phyloP scores from a whole-genome alignment of 257 asterid genomes.

The Thymus quinquecostatus region DNA sequence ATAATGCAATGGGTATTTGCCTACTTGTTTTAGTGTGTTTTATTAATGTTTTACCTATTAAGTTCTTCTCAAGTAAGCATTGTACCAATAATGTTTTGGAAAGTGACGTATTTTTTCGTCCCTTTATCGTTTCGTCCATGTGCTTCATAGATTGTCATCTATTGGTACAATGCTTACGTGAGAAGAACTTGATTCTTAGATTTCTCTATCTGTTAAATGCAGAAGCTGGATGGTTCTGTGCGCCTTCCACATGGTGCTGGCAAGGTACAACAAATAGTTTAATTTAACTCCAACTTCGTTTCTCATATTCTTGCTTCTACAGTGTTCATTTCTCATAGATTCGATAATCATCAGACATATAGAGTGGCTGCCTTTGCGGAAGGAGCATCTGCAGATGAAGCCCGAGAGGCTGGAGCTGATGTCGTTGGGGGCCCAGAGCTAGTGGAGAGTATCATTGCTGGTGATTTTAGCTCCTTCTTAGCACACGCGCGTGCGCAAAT shows the following conservation, averaged over 20 bases:
- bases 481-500: no score
- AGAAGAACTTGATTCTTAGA: slow-evolving; percentile 16
- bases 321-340: slow-evolving; percentile 35
- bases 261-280: slow-evolving; percentile 56
- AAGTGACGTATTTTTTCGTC: no score
- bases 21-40: no score
- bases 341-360: slow-evolving; percentile 52
- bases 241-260: slow-evolving; percentile 94
- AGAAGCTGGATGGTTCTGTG: slow-evolving; percentile 81
- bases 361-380: slow-evolving; percentile 95
- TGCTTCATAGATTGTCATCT: background rate
- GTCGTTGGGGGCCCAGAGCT: slow-evolving; percentile 94
- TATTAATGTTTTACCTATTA: no score
- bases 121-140: no score
- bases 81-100: no score
- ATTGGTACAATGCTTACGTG: slow-evolving; percentile 20
- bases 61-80: no score
- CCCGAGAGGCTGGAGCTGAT: slow-evolving; percentile 93
- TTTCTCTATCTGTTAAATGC: slow-evolving; percentile 43
- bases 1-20: background rate
- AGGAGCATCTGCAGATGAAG: slow-evolving; percentile 97
- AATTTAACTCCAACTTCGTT: slow-evolving; percentile 14
- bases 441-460: slow-evolving; percentile 67
- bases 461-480: slow-evolving; percentile 37
- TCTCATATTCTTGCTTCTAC: slow-evolving; percentile 28